Percentiles rank a stretch among this genome's conserved stretches.
Evolutionary conservation across 2,329 filamentous ascomycete species (phyloP).

Genomic region (Trichoderma sp.): DNA sequence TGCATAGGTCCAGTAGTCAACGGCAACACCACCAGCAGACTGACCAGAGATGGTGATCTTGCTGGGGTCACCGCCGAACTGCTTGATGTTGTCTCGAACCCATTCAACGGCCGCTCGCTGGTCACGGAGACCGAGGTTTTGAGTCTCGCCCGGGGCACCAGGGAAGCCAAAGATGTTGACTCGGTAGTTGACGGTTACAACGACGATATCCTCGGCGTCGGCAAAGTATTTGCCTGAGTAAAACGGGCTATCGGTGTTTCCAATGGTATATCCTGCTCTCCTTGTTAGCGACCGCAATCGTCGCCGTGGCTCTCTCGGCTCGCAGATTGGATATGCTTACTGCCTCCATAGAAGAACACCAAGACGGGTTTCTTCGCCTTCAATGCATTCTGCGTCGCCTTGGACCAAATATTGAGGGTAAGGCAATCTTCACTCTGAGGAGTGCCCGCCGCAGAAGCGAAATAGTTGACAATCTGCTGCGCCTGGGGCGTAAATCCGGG

Average conservation of each 20-base stretch:
- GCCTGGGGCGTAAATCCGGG: slow-evolving; percentile 32
- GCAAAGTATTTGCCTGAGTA: slow-evolving; percentile 45
- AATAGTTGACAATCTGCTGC: slow-evolving; percentile 26
- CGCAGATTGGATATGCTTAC: slow-evolving; percentile 6
- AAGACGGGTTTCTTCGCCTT: slow-evolving; percentile 41
- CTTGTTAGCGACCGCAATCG: not conserved
- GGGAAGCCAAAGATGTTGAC: slow-evolving; percentile 43
- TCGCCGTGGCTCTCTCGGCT: not conserved
- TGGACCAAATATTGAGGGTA: slow-evolving; percentile 37
- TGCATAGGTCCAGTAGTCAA: slow-evolving; percentile 49
- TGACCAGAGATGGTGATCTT: slow-evolving; percentile 36
- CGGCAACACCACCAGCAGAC: slow-evolving; percentile 36
- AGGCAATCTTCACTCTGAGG: slow-evolving; percentile 38
- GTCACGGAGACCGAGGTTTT: slow-evolving; percentile 31
- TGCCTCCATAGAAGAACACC: slow-evolving; percentile 41
- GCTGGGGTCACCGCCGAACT: slow-evolving; percentile 30
- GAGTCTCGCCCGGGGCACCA: slow-evolving; percentile 26
- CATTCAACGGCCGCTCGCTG: slow-evolving; percentile 33
- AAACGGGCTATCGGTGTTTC: slow-evolving; percentile 36
- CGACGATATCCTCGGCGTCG: slow-evolving; percentile 41
- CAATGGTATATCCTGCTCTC: slow-evolving; percentile 34
- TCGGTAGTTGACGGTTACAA: slow-evolving; percentile 48
- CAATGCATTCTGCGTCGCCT: slow-evolving; percentile 28
- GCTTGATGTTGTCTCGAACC: slow-evolving; percentile 32
- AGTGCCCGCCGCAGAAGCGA: slow-evolving; percentile 25